Percentiles rank a stretch among this genome's conserved stretches.
These are phyloP conservation scores for Albizia julibrissin DNA, from an alignment of 306 rosid genomes.

Conservation along the genomic window DNA sequence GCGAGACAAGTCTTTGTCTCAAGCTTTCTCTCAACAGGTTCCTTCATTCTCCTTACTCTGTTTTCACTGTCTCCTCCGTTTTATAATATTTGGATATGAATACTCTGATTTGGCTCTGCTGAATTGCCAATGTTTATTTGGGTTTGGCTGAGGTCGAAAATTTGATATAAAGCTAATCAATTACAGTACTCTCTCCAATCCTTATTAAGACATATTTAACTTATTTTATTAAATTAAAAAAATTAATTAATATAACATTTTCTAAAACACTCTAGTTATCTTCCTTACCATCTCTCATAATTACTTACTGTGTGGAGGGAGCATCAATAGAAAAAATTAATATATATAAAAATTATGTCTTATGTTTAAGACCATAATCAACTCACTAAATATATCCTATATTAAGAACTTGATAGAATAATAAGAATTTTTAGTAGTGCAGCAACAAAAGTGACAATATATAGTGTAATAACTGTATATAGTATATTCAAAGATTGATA, in stretches of 20 bases:
- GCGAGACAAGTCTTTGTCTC: slow-evolving; percentile 53
- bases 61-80: neutral
- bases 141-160: neutral
- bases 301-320: too few relatives aligned
- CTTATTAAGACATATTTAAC: too few relatives aligned
- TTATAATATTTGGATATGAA: neutral
- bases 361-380: too few relatives aligned
- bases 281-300: too few relatives aligned
- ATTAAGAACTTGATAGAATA: too few relatives aligned
- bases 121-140: neutral
- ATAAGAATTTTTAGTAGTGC: neutral
- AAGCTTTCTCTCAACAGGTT: slow-evolving; percentile 68
- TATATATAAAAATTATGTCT: too few relatives aligned
- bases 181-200: neutral
- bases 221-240: too few relatives aligned
- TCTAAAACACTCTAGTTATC: too few relatives aligned
- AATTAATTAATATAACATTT: too few relatives aligned
- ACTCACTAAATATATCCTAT: too few relatives aligned
- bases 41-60: neutral
- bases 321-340: too few relatives aligned
- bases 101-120: neutral
- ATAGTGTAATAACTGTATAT: neutral
- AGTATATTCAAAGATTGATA: neutral
- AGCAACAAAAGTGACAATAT: neutral
- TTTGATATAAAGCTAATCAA: neutral